Percentiles rank a stretch among this genome's conserved stretches.
phyloP scores from a whole-genome alignment of 2,329 filamentous ascomycete genomes.

The Epichloe glyceriae region DNA sequence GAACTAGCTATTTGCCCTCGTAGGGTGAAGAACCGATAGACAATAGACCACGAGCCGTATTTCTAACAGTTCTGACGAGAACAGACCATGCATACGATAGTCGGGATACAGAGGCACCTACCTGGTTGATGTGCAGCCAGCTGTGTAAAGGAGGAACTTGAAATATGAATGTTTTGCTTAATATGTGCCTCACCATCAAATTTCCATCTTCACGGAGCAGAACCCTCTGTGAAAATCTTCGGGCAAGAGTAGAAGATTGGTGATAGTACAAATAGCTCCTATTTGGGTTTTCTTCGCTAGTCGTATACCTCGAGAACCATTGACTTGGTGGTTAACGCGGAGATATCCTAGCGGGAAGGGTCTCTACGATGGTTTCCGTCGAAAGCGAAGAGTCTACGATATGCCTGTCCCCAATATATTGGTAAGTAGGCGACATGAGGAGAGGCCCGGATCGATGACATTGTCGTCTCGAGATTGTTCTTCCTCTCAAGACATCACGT shows the following conservation, averaged over 20 bases:
- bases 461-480: neutral
- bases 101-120: neutral
- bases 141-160: no score
- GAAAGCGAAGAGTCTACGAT: conserved; percentile 9
- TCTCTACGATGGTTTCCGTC: neutral
- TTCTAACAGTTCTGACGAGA: neutral
- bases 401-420: neutral
- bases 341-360: conserved; percentile 69
- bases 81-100: no score
- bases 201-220: conserved; percentile 51
- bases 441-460: neutral
- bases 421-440: no score
- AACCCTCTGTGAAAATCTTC: conserved; percentile 64
- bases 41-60: conserved; percentile 7
- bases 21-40: conserved; percentile 6
- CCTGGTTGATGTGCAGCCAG: neutral
- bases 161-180: neutral
- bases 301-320: conserved; percentile 89
- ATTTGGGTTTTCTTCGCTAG: conserved; percentile 66
- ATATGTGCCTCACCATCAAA: conserved; percentile 79
- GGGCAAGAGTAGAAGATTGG: conserved; percentile 50
- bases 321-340: conserved; percentile 58
- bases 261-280: conserved; percentile 31
- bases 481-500: neutral
- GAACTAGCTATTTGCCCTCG: conserved; percentile 7